Percentiles rank a stretch among this genome's conserved stretches.
These are phyloP conservation scores for Ajuga chamaepitys DNA, from an alignment of 257 asterid species.

Conservation along the genomic window DNA sequence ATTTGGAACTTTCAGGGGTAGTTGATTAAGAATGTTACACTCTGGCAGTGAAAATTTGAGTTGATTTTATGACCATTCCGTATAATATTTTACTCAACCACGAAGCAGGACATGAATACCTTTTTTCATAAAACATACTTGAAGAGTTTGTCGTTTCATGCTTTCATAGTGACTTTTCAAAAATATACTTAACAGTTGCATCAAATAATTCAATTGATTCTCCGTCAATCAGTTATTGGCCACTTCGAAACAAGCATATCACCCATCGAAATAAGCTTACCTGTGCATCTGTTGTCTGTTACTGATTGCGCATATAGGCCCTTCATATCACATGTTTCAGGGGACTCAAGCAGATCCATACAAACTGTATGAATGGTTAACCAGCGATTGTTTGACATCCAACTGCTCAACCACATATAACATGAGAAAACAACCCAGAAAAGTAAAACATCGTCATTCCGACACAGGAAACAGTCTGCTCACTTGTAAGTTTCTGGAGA, in stretches of 20 bases:
- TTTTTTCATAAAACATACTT: not conserved
- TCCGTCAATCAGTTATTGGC: not conserved
- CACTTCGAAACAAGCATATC: not conserved
- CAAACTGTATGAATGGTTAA: slow-evolving; percentile 57
- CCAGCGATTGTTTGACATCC: slow-evolving; percentile 45
- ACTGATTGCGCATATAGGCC: slow-evolving; percentile 24
- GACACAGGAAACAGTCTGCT: not conserved
- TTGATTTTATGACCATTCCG: not conserved
- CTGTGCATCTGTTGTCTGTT: slow-evolving; percentile 22
- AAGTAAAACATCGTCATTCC: not conserved
- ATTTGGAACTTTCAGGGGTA: not conserved
- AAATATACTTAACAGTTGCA: no score
- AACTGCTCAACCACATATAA: slow-evolving; percentile 21
- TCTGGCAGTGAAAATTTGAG: not conserved
- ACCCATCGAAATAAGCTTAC: slow-evolving; percentile 2
- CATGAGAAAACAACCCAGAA: not conserved
- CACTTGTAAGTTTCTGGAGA: slow-evolving; percentile 30
- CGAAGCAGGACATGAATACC: not conserved
- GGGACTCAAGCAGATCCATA: slow-evolving; percentile 43
- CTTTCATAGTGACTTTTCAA: no score
- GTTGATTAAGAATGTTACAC: not conserved
- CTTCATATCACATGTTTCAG: slow-evolving; percentile 33
- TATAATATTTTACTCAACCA: not conserved
- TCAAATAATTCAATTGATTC: not conserved
- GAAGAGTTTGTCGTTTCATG: not conserved